Conservation (phyloP, 352 stramenopile genomes). For the Plasmopara muralis region DNA sequence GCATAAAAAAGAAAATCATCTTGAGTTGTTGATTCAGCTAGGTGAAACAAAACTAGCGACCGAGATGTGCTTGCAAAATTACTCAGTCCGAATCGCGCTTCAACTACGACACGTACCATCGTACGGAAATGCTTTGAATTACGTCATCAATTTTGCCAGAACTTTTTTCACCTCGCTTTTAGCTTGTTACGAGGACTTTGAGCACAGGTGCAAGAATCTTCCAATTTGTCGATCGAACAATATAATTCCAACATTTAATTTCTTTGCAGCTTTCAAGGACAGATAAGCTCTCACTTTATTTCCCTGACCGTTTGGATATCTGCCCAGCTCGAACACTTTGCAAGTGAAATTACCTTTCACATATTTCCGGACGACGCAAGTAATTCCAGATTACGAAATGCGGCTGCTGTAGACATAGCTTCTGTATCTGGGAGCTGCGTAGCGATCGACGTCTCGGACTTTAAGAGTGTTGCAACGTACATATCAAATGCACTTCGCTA, state of each 20-base stretch:
- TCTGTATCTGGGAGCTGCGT: slow-evolving; percentile 23
- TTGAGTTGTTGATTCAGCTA: slow-evolving; percentile 68
- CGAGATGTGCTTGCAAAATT: slow-evolving; percentile 80
- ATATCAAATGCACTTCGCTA: slow-evolving; percentile 70
- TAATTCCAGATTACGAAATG: slow-evolving; percentile 18
- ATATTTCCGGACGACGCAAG: slow-evolving; percentile 59
- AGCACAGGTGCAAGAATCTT: slow-evolving; percentile 39
- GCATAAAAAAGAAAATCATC: slow-evolving; percentile 78
- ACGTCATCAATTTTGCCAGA: slow-evolving; percentile 75
- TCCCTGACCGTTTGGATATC: slow-evolving; percentile 79
- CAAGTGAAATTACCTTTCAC: slow-evolving; percentile 61
- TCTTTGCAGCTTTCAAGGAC: slow-evolving; percentile 51
- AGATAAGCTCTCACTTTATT: slow-evolving; percentile 71
- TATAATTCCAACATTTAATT: neutral
- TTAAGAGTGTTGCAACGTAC: slow-evolving; percentile 71
- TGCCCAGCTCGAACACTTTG: slow-evolving; percentile 68
- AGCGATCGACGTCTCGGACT: slow-evolving; percentile 63
- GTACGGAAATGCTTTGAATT: slow-evolving; percentile 67
- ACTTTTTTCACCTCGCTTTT: slow-evolving; percentile 84
- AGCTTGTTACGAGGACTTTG: slow-evolving; percentile 78
- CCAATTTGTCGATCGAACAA: neutral
- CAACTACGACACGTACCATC: slow-evolving; percentile 70
- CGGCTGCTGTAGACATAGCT: slow-evolving; percentile 5
- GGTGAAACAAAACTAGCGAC: slow-evolving; percentile 58
- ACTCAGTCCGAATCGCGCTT: slow-evolving; percentile 67